Evolutionary conservation across 2,329 filamentous ascomycete species (phyloP), one percentile per base, ranked within the genome.

Genomic region (Grosmannia huntii): DNA sequence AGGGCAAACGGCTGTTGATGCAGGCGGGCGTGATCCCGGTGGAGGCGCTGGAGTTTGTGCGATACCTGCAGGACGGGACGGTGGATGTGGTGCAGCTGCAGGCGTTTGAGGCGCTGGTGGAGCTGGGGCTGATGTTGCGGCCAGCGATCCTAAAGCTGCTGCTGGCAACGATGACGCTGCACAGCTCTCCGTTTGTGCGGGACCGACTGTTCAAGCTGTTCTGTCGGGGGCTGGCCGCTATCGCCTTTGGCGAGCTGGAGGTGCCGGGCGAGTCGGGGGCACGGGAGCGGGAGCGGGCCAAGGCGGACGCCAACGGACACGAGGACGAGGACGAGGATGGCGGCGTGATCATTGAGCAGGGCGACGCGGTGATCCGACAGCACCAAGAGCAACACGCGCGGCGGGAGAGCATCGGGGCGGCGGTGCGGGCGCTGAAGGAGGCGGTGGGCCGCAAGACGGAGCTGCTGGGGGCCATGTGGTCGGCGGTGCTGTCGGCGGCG

Each of bases 21-120:
- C 84, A 84, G 69, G 79, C 80, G 4, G 76, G 79, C 19, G 76
- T 85, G 19, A 83, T 86, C 38, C 75, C 78, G 1, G 67, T 72
- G 36, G 73, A 76, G 48, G 75, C 77, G 0, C 63, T 79, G 44
- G 77, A 82, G 59, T 85, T 86, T 65, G 74, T 80, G 25, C 80
- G 83, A 63, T 87, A 87, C 64, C 71, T 85, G 11, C 78, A 84
- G 63, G 84, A 87, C 64, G 81, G 78, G 59, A 86, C 81, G 6
- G 72, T 76, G 54, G 83, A 86, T 62, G 69, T 78, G 44, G 81
- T 87, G 56, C 80, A 84, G 25, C 79, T 86, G 69, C 85, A 85
- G 68, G 82, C 82, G 1, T 86, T 83, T 58, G 80, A 86, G 63
- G 77, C 79, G 11, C 70, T 87, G 51, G 74, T 86, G 44, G 81